Conservation (phyloP, 2,329 filamentous ascomycete genomes). For the Neonectria ditissima region DNA sequence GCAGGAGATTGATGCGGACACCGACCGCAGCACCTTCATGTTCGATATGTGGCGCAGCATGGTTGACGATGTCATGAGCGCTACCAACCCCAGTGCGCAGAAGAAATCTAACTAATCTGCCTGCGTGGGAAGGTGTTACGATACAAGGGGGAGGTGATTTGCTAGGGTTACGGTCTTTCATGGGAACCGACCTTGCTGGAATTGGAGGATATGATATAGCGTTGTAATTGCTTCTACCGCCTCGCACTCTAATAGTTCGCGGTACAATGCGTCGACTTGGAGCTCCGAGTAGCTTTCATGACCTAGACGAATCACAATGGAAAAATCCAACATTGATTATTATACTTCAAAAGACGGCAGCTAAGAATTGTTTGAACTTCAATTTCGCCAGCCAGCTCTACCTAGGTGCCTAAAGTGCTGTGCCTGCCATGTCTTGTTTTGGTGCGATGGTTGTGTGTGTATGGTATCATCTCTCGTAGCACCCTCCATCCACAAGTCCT, state of each 20-base stretch:
- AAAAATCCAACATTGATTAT: slow-evolving; percentile 30
- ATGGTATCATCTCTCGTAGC: slow-evolving; percentile 48
- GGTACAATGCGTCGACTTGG: slow-evolving; percentile 11
- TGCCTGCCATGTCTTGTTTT: slow-evolving; percentile 12
- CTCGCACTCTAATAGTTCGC: slow-evolving; percentile 28
- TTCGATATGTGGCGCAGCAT: slow-evolving; percentile 68
- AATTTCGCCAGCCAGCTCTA: slow-evolving; percentile 19
- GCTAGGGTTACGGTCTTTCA: slow-evolving; percentile 13
- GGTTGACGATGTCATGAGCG: slow-evolving; percentile 60
- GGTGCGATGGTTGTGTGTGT: slow-evolving; percentile 30
- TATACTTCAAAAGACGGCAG: slow-evolving; percentile 11
- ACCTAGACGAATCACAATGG: slow-evolving; percentile 32
- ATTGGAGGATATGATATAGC: slow-evolving; percentile 32
- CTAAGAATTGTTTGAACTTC: background rate
- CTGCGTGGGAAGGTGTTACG: slow-evolving; percentile 8
- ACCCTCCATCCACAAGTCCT: slow-evolving; percentile 31
- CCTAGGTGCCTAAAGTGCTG: slow-evolving; percentile 18
- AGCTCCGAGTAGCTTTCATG: slow-evolving; percentile 29
- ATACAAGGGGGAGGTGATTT: slow-evolving; percentile 15
- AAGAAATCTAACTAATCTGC: slow-evolving; percentile 12
- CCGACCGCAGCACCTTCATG: slow-evolving; percentile 59
- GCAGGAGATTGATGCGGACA: slow-evolving; percentile 30
- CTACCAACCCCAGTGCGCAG: background rate
- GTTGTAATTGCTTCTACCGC: slow-evolving; percentile 38
- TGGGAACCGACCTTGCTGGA: slow-evolving; percentile 17